A percentile compares a stretch with the other conserved stretches of the same genome.
phyloP scores from a whole-genome alignment of 768 basidiomycete species.

The Crepidotus variabilis region DNA sequence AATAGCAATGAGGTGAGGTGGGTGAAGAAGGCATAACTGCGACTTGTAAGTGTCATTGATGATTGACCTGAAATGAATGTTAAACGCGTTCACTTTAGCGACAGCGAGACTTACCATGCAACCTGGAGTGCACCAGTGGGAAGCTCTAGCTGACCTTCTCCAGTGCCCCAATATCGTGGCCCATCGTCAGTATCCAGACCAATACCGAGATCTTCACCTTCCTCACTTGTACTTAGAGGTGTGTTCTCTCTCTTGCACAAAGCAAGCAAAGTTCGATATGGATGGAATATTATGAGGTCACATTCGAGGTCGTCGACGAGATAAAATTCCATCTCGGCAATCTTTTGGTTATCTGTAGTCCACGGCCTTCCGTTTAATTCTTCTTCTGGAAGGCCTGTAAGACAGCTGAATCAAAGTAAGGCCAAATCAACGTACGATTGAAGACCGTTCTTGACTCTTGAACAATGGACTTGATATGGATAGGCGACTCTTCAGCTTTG shows the following conservation, averaged over 20 bases:
- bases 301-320: constrained; percentile 96
- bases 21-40: constrained; percentile 89
- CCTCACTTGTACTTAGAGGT: constrained; percentile 34
- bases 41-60: constrained; percentile 96
- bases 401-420: not conserved
- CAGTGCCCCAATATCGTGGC: constrained; percentile 74
- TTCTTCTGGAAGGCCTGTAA: constrained; percentile 37
- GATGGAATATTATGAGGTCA: constrained; percentile 90
- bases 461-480: constrained; percentile 91
- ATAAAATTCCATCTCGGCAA: constrained; percentile 99
- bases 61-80: constrained; percentile 64
- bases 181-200: constrained; percentile 48
- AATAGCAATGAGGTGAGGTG: constrained; percentile 92
- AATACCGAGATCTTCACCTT: constrained; percentile 49
- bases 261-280: constrained; percentile 83
- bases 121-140: constrained; percentile 78
- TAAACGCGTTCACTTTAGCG: constrained; percentile 19
- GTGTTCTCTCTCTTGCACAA: constrained; percentile 60
- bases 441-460: constrained; percentile 79
- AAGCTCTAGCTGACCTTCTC: constrained; percentile 74
- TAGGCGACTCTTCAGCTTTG: constrained; percentile 94
- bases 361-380: constrained; percentile 78
- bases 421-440: constrained; percentile 43
- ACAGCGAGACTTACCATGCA: constrained; percentile 81
- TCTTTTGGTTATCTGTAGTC: constrained; percentile 81